Evolutionary conservation across 2,329 filamentous ascomycete species (phyloP), one percentile per base, ranked within the genome.

Genomic region (Claviceps paspali): DNA sequence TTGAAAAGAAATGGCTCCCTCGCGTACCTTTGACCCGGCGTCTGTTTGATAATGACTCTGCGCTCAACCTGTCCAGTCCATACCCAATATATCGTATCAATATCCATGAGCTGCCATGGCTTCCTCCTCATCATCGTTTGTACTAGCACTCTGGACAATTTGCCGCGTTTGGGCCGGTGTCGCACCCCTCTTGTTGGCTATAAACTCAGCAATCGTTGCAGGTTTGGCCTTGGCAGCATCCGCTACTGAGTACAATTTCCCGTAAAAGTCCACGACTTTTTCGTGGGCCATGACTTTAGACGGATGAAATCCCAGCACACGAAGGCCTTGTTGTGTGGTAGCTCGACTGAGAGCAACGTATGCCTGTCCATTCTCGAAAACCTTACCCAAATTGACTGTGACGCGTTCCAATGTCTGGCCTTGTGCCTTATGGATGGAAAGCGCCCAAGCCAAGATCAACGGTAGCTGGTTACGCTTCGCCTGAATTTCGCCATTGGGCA

Each of bases 361-460:
- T 5, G 91, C 91, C 57, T 98, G 91, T 0, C 91, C 91, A 57
- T 94, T 95, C 55, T 98, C 91, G 49, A 98, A 98, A 1, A 94
- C 83, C 43, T 76, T 81, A 22, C 85, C 82, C 1, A 98, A 67
- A 53, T 98, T 86, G 19, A 98, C 91, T 52, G 93, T 93, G 41
- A 98, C 91, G 35, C 88, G 72, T 52, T 93, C 86, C 19, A 95
- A 64, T 1, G 88, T 96, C 56, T 96, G 88, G 2, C 88, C 88
- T 55, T 96, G 88, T 1, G 91, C 91, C 60, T 98, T 98, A 65
- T 98, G 91, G 41, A 98, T 98, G 1, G 86, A 94, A 15, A 98
- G 63, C 2, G 91, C 91, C 91, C 91, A 98, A 0, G 91, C 91
- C 22, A 98, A 68, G 44, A 98, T 96, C 35, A 98, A 68, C 1